A percentile compares a stretch with the other conserved stretches of the same genome.
These are phyloP conservation scores for Capsicum baccatum DNA, from an alignment of 257 asterid species.

Conservation along the genomic window DNA sequence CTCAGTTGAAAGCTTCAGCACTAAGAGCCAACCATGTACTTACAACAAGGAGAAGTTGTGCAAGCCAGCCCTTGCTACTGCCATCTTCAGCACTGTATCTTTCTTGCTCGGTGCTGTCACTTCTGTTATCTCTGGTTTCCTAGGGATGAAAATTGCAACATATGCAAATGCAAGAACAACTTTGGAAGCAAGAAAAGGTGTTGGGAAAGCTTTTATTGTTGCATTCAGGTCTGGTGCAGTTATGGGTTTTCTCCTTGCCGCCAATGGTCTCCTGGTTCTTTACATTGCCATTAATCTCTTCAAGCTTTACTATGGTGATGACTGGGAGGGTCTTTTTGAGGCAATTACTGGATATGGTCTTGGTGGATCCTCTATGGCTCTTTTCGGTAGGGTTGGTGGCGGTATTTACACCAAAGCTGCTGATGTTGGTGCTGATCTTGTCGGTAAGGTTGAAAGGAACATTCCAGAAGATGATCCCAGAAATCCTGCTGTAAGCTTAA, in stretches of 20 bases:
- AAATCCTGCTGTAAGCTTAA: conserved; percentile 53
- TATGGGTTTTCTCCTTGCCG: conserved; percentile 95
- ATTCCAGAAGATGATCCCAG: conserved; percentile 64
- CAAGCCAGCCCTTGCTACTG: conserved; percentile 89
- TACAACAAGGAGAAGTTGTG: conserved; percentile 56
- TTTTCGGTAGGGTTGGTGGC: conserved; percentile 95
- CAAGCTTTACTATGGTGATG: conserved; percentile 88
- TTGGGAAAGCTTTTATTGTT: conserved; percentile 66
- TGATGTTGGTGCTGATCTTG: conserved; percentile 65
- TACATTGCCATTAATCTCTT: conserved; percentile 75
- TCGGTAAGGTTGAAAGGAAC: conserved; percentile 61
- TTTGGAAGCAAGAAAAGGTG: conserved; percentile 89
- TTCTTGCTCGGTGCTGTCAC: conserved; percentile 90
- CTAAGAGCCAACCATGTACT: conserved; percentile 59
- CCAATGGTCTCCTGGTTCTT: conserved; percentile 83
- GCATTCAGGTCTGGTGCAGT: conserved; percentile 82
- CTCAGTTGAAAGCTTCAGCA: conserved; percentile 91
- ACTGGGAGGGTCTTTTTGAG: conserved; percentile 96
- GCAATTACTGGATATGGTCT: conserved; percentile 94
- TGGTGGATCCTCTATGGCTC: conserved; percentile 71
- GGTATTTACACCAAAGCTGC: conserved; percentile 85
- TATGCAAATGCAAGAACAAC: conserved; percentile 95
- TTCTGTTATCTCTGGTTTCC: conserved; percentile 85
- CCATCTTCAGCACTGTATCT: conserved; percentile 75
- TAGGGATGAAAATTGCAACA: conserved; percentile 94